Conservation (phyloP, 2,329 filamentous ascomycete genomes). For the Pestalotiopsis sp. region DNA sequence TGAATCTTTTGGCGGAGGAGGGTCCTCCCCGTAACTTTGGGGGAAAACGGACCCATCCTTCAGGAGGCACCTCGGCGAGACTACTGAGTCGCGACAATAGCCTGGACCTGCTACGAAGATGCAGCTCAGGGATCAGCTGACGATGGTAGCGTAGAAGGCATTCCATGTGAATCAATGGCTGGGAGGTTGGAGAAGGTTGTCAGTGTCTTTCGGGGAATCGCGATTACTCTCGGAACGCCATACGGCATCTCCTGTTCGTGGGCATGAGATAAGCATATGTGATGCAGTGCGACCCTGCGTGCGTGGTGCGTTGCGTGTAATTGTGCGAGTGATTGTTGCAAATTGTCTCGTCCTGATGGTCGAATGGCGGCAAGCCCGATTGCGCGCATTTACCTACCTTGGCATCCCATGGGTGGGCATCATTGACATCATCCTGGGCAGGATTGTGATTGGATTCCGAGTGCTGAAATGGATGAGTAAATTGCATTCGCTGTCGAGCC, state of each 20-base stretch:
- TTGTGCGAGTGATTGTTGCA: neutral
- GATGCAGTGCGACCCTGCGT: neutral
- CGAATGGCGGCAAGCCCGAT: neutral
- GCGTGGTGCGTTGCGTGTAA: neutral
- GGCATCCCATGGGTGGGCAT: neutral
- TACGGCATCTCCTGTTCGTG: neutral
- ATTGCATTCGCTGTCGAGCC: neutral
- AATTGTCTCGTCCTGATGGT: neutral
- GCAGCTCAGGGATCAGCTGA: too few species aligned
- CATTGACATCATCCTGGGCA: neutral
- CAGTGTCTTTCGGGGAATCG: neutral
- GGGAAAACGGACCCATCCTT: neutral
- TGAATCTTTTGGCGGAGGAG: neutral
- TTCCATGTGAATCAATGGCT: neutral
- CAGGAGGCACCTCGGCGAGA: constrained; percentile 6
- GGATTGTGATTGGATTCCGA: neutral
- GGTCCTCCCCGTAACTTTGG: constrained; percentile 1
- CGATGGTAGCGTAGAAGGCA: neutral
- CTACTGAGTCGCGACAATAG: neutral
- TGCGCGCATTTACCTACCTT: neutral
- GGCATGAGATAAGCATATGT: neutral
- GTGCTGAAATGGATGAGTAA: neutral
- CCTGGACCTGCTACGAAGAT: neutral
- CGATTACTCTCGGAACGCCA: neutral
- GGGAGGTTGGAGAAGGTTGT: neutral